A percentile compares a stretch with the other conserved stretches of the same genome.
Conservation (phyloP, 1,284 basidiomycete species). For the Golubevia pallescens region DNA sequence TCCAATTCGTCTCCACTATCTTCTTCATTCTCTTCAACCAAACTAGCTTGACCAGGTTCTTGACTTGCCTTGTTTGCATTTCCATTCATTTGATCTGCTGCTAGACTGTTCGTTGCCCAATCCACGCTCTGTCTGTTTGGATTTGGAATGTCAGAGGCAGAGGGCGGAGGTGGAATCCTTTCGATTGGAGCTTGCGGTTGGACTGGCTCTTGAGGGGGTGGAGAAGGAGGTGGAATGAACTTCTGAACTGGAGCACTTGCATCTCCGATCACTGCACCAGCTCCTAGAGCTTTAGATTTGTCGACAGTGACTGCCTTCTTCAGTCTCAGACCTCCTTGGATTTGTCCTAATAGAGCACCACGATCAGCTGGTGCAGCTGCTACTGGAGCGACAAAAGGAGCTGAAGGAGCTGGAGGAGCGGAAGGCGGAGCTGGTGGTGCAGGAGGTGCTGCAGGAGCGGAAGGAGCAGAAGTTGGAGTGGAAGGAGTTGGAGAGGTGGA, state of each 20-base stretch:
- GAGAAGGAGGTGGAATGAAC: slow-evolving; percentile 46
- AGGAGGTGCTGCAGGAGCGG: slow-evolving; percentile 15
- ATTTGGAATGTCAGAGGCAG: slow-evolving; percentile 20
- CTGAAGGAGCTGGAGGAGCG: slow-evolving; percentile 64
- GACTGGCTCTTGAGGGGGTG: slow-evolving; percentile 25
- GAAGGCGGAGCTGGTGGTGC: slow-evolving; percentile 55
- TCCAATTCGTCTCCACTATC: slow-evolving; percentile 27
- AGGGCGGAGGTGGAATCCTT: slow-evolving; percentile 21
- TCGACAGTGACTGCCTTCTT: slow-evolving; percentile 84
- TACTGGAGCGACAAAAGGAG: slow-evolving; percentile 40
- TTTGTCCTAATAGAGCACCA: slow-evolving; percentile 78
- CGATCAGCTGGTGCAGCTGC: slow-evolving; percentile 68
- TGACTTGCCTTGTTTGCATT: slow-evolving; percentile 20
- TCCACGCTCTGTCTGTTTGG: slow-evolving; percentile 51
- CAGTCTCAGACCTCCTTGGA: slow-evolving; percentile 79
- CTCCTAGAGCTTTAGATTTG: slow-evolving; percentile 74
- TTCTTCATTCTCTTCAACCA: slow-evolving; percentile 34
- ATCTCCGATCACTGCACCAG: slow-evolving; percentile 77
- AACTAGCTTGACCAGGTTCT: slow-evolving; percentile 37
- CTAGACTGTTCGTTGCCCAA: slow-evolving; percentile 40
- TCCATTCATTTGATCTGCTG: slow-evolving; percentile 43
- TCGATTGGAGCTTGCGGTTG: slow-evolving; percentile 19
- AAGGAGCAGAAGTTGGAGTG: slow-evolving; percentile 7
- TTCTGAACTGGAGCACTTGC: slow-evolving; percentile 46
- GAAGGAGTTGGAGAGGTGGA: slow-evolving; percentile 27